A percentile compares a stretch with the other conserved stretches of the same genome.
phyloP scores from a whole-genome alignment of 257 asterid genomes.

The Nicotiana paniculata region DNA sequence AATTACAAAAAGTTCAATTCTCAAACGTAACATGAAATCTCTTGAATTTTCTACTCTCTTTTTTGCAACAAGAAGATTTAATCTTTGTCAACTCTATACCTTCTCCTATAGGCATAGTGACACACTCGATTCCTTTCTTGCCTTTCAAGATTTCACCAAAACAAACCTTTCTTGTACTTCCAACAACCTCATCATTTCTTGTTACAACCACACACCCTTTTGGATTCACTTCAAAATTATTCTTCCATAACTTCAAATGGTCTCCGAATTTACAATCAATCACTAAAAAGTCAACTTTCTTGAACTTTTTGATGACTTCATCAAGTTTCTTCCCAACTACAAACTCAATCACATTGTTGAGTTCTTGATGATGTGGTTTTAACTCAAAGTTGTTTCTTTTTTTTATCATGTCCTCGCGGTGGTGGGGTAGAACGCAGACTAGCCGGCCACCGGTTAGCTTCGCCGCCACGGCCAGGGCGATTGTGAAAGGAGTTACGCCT shows the following conservation, averaged over 20 bases:
- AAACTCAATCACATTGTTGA: conserved; percentile 1
- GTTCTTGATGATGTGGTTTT: not conserved
- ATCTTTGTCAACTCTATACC: conserved; percentile 17
- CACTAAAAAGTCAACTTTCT: conserved; percentile 12
- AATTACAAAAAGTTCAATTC: not conserved
- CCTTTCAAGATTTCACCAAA: not conserved
- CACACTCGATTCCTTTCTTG: not conserved
- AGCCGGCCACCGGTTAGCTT: conserved; percentile 15
- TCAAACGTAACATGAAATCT: conserved; percentile 22
- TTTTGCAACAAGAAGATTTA: not conserved
- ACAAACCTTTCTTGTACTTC: not conserved
- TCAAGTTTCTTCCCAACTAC: conserved; percentile 4
- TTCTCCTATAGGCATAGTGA: conserved; percentile 13
- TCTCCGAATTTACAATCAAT: conserved; percentile 7
- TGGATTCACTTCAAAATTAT: conserved; percentile 10
- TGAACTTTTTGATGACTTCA: conserved; percentile 6
- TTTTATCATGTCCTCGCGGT: not conserved
- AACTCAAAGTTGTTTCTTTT: not conserved
- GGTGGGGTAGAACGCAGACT: conserved; percentile 8
- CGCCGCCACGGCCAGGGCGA: conserved; percentile 21
- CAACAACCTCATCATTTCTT: not conserved
- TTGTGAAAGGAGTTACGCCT: conserved; percentile 13
- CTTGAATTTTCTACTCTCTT: not conserved
- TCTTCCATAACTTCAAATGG: conserved; percentile 7
- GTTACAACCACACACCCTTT: conserved; percentile 14